phyloP scores from a whole-genome alignment of 805 yeast genomes.

The Wickerhamiella domercqiae region DNA sequence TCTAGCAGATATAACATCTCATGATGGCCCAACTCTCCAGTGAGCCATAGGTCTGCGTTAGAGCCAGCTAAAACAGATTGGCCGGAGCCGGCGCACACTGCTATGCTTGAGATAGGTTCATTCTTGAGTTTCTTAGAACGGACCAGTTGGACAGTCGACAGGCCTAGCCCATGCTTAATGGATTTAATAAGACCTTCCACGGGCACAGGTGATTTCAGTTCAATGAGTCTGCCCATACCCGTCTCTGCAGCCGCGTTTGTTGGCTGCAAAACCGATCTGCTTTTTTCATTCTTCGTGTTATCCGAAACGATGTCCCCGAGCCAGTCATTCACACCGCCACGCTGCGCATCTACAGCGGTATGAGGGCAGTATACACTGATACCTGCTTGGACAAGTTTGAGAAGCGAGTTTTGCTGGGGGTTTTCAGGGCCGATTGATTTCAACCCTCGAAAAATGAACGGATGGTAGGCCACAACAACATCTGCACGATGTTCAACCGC shows the following conservation, averaged over 20 bases:
- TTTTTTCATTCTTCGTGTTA: constrained; percentile 16
- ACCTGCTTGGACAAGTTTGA: constrained; percentile 58
- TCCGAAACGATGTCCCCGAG: constrained; percentile 45
- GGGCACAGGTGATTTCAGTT: constrained; percentile 30
- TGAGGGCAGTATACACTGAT: constrained; percentile 90
- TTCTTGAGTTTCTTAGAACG: constrained; percentile 16
- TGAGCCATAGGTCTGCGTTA: constrained; percentile 56
- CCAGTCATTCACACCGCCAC: constrained; percentile 93
- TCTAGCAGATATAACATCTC: constrained; percentile 65
- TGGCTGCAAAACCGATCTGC: constrained; percentile 27
- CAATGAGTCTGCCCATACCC: constrained; percentile 71
- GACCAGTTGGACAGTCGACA: constrained; percentile 53
- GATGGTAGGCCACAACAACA: constrained; percentile 76
- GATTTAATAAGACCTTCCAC: constrained; percentile 33
- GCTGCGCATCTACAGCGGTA: constrained; percentile 87
- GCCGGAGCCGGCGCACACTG: constrained; percentile 95
- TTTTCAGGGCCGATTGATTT: constrained; percentile 53
- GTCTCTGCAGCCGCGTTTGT: constrained; percentile 32
- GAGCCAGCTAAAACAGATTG: constrained; percentile 46
- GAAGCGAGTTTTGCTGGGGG: constrained; percentile 68
- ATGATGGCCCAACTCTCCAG: constrained; percentile 94
- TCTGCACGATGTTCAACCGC: constrained; percentile 44
- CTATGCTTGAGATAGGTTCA: constrained; percentile 37
- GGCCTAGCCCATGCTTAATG: constrained; percentile 38
- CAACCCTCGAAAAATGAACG: constrained; percentile 82